phyloP scores from a whole-genome alignment of 441 rosid species.

The Erysimum pusillum region DNA sequence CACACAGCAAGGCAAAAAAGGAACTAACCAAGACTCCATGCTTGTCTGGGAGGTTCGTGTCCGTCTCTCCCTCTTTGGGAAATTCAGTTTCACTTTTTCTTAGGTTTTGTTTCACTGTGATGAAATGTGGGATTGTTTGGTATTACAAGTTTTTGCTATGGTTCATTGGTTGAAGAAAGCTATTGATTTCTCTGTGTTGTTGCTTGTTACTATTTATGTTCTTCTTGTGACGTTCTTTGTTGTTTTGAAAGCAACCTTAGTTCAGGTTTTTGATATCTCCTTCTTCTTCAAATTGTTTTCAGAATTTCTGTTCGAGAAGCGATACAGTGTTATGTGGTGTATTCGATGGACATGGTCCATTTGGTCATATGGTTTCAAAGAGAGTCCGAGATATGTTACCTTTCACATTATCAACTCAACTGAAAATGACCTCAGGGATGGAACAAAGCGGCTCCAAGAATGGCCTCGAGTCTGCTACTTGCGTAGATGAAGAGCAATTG shows the following conservation, averaged over 20 bases:
- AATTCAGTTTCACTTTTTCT: background rate
- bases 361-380: constrained; percentile 81
- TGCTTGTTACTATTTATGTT: constrained; percentile 33
- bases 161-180: constrained; percentile 9
- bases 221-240: background rate
- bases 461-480: constrained; percentile 32
- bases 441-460: constrained; percentile 47
- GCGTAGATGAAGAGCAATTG: constrained; percentile 59
- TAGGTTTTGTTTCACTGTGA: constrained; percentile 12
- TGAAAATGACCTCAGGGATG: constrained; percentile 48
- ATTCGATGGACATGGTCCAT: constrained; percentile 84
- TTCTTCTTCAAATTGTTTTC: constrained; percentile 34
- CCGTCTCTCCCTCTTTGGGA: background rate
- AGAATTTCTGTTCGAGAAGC: constrained; percentile 68
- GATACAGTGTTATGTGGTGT: constrained; percentile 77
- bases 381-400: constrained; percentile 75
- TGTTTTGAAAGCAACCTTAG: constrained; percentile 10
- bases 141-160: background rate
- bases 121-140: constrained; percentile 6
- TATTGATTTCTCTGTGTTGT: constrained; percentile 6
- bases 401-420: constrained; percentile 53
- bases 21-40: constrained; percentile 84
- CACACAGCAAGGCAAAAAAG: constrained; percentile 86
- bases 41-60: constrained; percentile 72
- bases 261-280: constrained; percentile 24